Evolutionary conservation across 495 filamentous ascomycete species (phyloP), one percentile per base, ranked within the genome.

Genomic region (Penicilliopsis zonata): DNA sequence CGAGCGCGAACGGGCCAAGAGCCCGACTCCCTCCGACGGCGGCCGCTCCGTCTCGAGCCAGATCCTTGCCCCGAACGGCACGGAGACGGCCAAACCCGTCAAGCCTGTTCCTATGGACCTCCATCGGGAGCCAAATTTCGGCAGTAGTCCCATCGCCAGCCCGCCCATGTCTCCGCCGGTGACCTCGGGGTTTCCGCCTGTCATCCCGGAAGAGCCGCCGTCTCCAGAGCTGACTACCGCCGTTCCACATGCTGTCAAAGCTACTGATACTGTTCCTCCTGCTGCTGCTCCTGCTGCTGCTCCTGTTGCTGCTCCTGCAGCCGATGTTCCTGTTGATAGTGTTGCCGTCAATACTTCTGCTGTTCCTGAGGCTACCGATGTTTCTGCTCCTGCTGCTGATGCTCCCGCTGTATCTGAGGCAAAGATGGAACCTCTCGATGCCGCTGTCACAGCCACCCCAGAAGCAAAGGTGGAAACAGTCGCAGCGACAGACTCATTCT

Each of bases 1-100:
- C 17, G 70, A 76, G 36, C 64, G 67, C 27, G 64, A 69, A 28
- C 49, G 71, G 10, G 62, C 69, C 10, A 69, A 70, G 41, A 77
- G 68, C 37, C 74, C 73, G 8, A 60, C 56, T 8, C 51, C 42
- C 3, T 52, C 47, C 0, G 61, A 65, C 13, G 38, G 34, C 3
- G 57, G 59, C 4, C 42, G 46, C 6, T 41, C 45, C 7, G 23
- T 41, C 5, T 29, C 43, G 14, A 48, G 7, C 19, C 53, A 53
- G 22, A 41, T 50, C 3, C 35, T 59, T 9, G 49, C 59, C 5
- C 55, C 52, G 1, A 28, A 33, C 2, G 13, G 26, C 12, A 30
- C 30, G 12, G 47, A 47, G 6, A 42, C 37, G 9, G 22, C 34
- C 0, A 46, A 47, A 18, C n/a, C n/a, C n/a, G 40, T 46, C 20